Evolutionary conservation across 2,329 filamentous ascomycete genomes (phyloP).

Genomic region (Scopulariopsis brevicaulis): DNA sequence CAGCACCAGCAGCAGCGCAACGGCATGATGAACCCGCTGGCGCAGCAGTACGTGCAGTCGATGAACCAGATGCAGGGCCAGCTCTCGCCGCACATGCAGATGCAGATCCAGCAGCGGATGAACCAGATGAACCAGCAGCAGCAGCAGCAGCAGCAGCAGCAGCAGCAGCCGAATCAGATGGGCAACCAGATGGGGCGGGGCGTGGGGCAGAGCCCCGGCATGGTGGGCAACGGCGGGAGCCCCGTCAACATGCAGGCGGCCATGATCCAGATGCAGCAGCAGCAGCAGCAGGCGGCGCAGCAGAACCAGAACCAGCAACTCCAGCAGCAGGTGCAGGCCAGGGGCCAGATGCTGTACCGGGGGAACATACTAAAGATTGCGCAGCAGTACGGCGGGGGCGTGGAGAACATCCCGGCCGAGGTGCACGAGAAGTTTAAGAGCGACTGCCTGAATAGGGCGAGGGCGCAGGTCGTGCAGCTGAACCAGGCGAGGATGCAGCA

Average conservation of each 20-base stretch:
- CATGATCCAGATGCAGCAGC: constrained; percentile 8
- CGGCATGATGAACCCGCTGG: constrained; percentile 16
- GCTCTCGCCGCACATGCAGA: constrained; percentile 25
- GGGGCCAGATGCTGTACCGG: constrained; percentile 24
- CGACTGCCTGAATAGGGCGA: constrained; percentile 26
- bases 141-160: no score
- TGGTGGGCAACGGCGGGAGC: constrained; percentile 27
- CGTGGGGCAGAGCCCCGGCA: constrained; percentile 20
- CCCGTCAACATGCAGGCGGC: constrained; percentile 24
- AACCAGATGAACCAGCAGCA: constrained; percentile 10
- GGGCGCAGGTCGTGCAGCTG: constrained; percentile 17
- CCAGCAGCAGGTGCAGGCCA: constrained; percentile 19
- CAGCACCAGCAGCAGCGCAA: constrained; percentile 12
- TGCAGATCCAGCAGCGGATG: constrained; percentile 14
- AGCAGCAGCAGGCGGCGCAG: constrained; percentile 18
- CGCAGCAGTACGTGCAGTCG: constrained; percentile 30
- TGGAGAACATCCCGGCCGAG: constrained; percentile 34
- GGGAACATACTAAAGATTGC: constrained; percentile 22
- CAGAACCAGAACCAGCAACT: constrained; percentile 19
- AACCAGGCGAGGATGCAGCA: constrained; percentile 21
- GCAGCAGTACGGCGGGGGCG: constrained; percentile 24
- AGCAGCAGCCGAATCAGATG: constrained; percentile 1
- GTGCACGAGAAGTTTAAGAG: constrained; percentile 31
- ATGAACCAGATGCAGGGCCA: constrained; percentile 28
- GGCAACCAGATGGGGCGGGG: constrained; percentile 24